A percentile compares a stretch with the other conserved stretches of the same genome.
Conservation (phyloP, 1,139 yeast species). For the Barnettozyma hawaiiensis region DNA sequence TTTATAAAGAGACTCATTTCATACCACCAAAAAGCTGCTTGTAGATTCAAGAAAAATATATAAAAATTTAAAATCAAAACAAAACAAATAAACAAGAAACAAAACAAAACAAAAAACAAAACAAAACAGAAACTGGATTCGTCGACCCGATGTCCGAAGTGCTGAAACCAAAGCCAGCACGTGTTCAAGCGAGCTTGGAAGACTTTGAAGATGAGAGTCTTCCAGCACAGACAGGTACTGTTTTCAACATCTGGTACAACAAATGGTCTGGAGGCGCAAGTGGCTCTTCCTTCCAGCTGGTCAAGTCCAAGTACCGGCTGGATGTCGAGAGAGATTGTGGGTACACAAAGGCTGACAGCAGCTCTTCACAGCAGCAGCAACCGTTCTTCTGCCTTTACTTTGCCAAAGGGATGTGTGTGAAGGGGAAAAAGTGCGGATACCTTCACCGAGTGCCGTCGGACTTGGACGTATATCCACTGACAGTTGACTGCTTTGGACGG, state of each 20-base stretch:
- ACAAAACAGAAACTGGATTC: no score
- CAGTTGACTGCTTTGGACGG: conserved; percentile 90
- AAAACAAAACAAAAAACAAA: no score
- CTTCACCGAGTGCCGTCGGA: conserved; percentile 70
- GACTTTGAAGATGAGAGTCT: conserved; percentile 55
- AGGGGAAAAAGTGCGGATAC: conserved; percentile 71
- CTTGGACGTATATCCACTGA: conserved; percentile 44
- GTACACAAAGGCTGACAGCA: conserved; percentile 60
- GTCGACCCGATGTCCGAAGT: background rate
- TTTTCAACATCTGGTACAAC: conserved; percentile 82
- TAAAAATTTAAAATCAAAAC: no score
- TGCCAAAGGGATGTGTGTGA: conserved; percentile 82
- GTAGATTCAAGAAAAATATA: no score
- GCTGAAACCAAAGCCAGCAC: conserved; percentile 38
- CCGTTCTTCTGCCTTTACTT: conserved; percentile 68
- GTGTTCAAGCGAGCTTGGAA: conserved; percentile 70
- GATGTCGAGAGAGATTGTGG: conserved; percentile 65
- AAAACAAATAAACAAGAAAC: no score
- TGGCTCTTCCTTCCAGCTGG: conserved; percentile 35
- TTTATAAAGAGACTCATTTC: background rate
- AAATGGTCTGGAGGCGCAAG: conserved; percentile 79
- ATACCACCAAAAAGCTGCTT: background rate
- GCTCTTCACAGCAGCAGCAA: conserved; percentile 20
- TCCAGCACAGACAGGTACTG: conserved; percentile 77
- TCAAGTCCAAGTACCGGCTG: conserved; percentile 49